phyloP scores from a whole-genome alignment of 106 monocot genomes.

The Acorus calamus region DNA sequence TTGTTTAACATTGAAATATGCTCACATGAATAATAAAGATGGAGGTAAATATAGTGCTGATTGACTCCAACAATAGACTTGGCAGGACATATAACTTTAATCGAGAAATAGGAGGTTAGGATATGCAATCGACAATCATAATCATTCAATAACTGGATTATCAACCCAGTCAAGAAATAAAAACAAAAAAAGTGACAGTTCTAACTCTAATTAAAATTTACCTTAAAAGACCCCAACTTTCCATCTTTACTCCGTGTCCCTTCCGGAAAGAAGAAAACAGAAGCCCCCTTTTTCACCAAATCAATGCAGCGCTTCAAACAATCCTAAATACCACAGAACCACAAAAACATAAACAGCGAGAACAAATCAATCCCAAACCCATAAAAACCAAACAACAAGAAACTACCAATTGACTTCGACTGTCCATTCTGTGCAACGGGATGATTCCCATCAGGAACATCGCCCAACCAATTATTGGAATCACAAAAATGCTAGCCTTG shows the following conservation, averaged over 20 bases:
- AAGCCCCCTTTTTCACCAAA: slow-evolving; percentile 71
- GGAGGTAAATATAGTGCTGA: too few relatives aligned
- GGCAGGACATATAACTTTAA: neutral
- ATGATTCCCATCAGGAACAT: slow-evolving; percentile 84
- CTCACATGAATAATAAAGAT: too few relatives aligned
- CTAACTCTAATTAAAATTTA: slow-evolving; percentile 3
- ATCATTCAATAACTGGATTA: neutral
- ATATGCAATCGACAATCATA: neutral
- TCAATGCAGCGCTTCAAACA: slow-evolving; percentile 85
- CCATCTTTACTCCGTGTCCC: slow-evolving; percentile 93
- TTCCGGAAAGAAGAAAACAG: slow-evolving; percentile 97
- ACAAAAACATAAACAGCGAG: neutral
- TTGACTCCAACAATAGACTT: neutral
- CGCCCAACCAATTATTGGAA: slow-evolving; percentile 87
- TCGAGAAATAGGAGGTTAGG: neutral
- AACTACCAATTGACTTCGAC: slow-evolving; percentile 83
- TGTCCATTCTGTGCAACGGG: slow-evolving; percentile 82
- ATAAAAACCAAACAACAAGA: slow-evolving; percentile 2
- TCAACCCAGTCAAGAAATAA: neutral
- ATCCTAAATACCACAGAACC: slow-evolving; percentile 36
- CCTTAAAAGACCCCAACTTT: slow-evolving; percentile 81
- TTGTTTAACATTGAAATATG: too few relatives aligned
- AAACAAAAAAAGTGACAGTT: neutral
- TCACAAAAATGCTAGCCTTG: slow-evolving; percentile 73
- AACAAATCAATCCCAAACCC: neutral